Conservation (phyloP, 73 alveolate genomes). For the Uronychia setigera region DNA sequence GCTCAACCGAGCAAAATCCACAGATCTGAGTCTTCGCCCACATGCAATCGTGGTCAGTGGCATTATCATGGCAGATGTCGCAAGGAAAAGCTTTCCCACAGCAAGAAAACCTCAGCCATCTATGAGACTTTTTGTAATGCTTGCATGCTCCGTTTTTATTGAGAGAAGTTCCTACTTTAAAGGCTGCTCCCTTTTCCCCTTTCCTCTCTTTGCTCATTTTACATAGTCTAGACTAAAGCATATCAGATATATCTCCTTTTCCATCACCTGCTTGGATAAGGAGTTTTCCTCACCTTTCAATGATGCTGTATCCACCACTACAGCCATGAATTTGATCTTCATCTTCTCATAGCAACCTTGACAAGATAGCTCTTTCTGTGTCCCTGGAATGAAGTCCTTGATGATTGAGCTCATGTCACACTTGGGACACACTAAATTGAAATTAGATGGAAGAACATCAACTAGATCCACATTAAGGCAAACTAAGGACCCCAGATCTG, state of each 20-base stretch:
- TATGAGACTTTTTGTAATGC: conserved; percentile 71
- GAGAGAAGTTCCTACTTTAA: conserved; percentile 59
- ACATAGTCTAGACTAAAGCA: not conserved
- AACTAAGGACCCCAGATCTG: not conserved
- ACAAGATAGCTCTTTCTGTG: not conserved
- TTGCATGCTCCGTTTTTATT: conserved; percentile 76
- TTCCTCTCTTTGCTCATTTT: not conserved
- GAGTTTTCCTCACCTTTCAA: not conserved
- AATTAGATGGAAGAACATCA: not conserved
- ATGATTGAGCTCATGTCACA: not conserved
- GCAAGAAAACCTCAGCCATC: conserved; percentile 82
- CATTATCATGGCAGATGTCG: conserved; percentile 78
- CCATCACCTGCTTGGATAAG: not conserved
- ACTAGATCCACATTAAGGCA: not conserved
- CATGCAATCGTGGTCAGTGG: conserved; percentile 64
- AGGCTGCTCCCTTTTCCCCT: not conserved
- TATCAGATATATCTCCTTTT: not conserved
- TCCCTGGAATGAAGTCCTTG: not conserved
- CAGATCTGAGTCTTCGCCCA: conserved; percentile 72
- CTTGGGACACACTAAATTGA: not conserved
- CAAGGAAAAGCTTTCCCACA: conserved; percentile 82
- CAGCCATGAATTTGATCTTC: not conserved
- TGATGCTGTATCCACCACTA: not conserved
- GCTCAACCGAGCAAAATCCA: conserved; percentile 77
- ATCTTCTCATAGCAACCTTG: not conserved